Conservation (phyloP, 2,329 filamentous ascomycete species). For the Pyrenochaeta sp. region DNA sequence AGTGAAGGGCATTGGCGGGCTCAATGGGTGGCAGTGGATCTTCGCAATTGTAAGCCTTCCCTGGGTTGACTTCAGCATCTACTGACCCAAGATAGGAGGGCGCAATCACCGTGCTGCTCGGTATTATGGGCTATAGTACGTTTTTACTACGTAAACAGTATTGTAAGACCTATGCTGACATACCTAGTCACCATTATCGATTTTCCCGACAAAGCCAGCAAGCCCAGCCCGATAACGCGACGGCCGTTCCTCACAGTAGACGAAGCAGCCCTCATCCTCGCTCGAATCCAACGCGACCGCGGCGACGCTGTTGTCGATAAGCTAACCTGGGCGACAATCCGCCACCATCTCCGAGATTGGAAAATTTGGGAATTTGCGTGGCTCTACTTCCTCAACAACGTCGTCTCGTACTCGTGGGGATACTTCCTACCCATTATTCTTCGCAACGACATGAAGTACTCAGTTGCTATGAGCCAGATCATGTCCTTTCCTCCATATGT, state of each 20-base stretch:
- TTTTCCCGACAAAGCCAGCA: constrained; percentile 17
- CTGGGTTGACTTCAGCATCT: background rate
- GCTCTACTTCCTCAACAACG: constrained; percentile 21
- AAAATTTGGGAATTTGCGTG: constrained; percentile 23
- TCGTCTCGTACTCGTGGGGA: constrained; percentile 22
- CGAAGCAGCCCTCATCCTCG: constrained; percentile 17
- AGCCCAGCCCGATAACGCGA: constrained; percentile 13
- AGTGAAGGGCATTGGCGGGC: constrained; percentile 31
- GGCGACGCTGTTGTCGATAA: constrained; percentile 38
- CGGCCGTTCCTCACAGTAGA: constrained; percentile 23
- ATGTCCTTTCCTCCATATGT: constrained; percentile 62
- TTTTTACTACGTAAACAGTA: background rate
- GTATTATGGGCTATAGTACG: constrained; percentile 14
- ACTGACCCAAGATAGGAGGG: constrained; percentile 15
- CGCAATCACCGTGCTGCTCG: constrained; percentile 20
- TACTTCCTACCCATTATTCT: constrained; percentile 29
- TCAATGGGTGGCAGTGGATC: constrained; percentile 44
- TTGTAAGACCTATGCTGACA: background rate
- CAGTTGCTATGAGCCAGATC: constrained; percentile 60
- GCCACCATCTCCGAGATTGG: constrained; percentile 21
- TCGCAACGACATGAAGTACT: constrained; percentile 20
- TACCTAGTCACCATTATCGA: constrained; percentile 23
- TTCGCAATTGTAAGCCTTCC: constrained; percentile 16
- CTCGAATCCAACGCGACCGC: constrained; percentile 48
- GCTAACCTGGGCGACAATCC: constrained; percentile 11